Evolutionary conservation across 129 eudicot species (phyloP), one percentile per base, ranked within the genome.

Genomic region (Gnaphalium uliginosum): DNA sequence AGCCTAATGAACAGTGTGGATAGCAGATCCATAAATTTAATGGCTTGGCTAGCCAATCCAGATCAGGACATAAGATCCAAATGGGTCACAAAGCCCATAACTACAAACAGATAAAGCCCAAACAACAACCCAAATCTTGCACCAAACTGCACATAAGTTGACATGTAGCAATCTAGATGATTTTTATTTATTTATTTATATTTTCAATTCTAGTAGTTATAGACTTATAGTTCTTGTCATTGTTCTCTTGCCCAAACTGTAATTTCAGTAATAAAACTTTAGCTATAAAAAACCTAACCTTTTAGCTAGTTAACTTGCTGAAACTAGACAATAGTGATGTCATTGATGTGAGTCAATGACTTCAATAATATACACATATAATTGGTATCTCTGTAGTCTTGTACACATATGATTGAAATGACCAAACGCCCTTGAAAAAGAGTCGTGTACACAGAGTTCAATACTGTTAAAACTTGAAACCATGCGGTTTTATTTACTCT

Each of bases 1-100:
- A 56, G 61, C 61, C 13, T 56, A 19, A 56, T 56, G 61, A 56
- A 56, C 25, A 56, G 61, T n/a, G 9, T 13, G 23, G 59, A 56
- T 21, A 24, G 21, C 46, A 71, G 32, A 24, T 54, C 14, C 8
- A 57, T 21, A 33, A 19, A 23, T 19, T 2, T 19, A 63, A 48
- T 29, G 51, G 23, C 46, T 59, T 60, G 35, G 58, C 43, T 61
- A 2, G 59, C n/a, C 27, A 73, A 21, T 13, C 24, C 4, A 50
- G n/a, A 64, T 5, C 29, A 50, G 73, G 23, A 33, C 63, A 63
- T 3, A 26, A n/a, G 48, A 33, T 66, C 13, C 39, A 65, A 8
- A 66, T 53, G 66, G 25, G 37, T 30, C 71, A 63, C 22, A 63
- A 27, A 21, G 78, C 57, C 80, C 73, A 66, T 32, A 51, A 32